Base-by-base conservation (phyloP, 1,284 basidiomycete species). In the Thecaphora frezii region DNA sequence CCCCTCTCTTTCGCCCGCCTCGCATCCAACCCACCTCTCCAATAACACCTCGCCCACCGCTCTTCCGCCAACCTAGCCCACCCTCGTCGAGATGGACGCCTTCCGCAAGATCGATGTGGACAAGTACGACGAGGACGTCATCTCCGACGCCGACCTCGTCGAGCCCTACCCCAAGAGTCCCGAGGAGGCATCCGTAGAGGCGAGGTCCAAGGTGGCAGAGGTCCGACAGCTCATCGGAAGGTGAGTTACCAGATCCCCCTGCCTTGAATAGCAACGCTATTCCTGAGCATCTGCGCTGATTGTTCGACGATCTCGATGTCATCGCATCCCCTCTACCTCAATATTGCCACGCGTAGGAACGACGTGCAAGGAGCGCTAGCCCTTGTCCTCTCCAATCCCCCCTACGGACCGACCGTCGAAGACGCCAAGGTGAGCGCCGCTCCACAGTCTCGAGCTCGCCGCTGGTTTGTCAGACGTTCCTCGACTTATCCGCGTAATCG, bases 21-120 rank as follows among this genome's bases (percentile, higher is more conserved):
- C n/a, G n/a, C 28, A 5, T 5, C 28, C 28, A 28, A 28, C 13
- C 28, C 13, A 5, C 28, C 5, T 28, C 28, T 28, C 28, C 28
- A 5, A 13, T 5, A 28, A 5, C 28, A 28, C 5, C 28, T 7
- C 28, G 28, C 5, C 28, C 28, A 28, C 13, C 28, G 13, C 28
- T 28, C 28, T n/a, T n/a, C n/a, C n/a, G n/a, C n/a, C n/a, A n/a
- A n/a, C n/a, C n/a, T 28, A 28, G 7, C 28, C 28, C 28, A 28
- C 28, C n/a, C n/a, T n/a, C n/a, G n/a, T n/a, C n/a, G n/a, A n/a
- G n/a, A 73, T 67, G 65, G 73, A 74, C 58, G 59, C 48, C 51
- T 96, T 92, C 81, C 85, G 93, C 67, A 93, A 93, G 82, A 93
- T 97, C 82, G 89, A 97, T 81, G 90, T 97, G 72, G 93, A 97